A percentile compares a stretch with the other conserved stretches of the same genome.
Conservation (phyloP, 2,329 filamentous ascomycete genomes). For the Ceratocystis papillata region DNA sequence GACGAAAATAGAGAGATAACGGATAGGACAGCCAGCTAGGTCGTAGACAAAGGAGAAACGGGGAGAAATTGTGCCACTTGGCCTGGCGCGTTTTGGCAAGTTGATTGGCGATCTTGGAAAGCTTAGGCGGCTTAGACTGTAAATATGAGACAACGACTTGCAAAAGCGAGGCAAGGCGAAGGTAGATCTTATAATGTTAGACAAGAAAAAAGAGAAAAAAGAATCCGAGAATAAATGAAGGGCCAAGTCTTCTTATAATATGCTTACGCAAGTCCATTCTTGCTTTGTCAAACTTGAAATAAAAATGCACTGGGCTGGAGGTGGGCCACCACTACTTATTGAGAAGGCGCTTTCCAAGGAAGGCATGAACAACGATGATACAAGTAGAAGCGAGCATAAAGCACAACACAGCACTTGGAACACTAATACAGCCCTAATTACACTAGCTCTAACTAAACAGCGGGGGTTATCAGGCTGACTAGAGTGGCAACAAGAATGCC, state of each 20-base stretch:
- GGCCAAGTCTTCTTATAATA: background rate
- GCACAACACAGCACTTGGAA: too few species aligned
- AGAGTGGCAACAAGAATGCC: background rate
- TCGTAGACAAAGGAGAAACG: background rate
- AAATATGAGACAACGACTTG: conserved; percentile 9
- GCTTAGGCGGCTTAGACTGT: conserved; percentile 7
- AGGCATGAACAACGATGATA: background rate
- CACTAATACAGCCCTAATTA: too few species aligned
- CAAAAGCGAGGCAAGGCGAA: background rate
- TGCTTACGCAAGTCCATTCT: too few species aligned
- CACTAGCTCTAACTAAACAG: background rate
- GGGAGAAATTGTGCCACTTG: background rate
- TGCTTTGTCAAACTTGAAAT: background rate
- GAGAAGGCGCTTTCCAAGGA: background rate
- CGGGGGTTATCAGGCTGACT: background rate
- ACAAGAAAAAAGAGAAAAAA: conserved; percentile 9
- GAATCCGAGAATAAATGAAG: conserved; percentile 8
- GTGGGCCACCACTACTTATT: background rate
- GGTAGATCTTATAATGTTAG: background rate
- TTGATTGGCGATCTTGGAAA: background rate
- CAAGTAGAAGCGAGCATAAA: background rate
- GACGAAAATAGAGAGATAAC: background rate
- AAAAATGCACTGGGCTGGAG: conserved; percentile 8
- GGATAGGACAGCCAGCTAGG: too few species aligned
- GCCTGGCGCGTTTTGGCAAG: conserved; percentile 9